Base-by-base conservation (phyloP, 2,329 filamentous ascomycete species). In the Fusarium nanum region DNA sequence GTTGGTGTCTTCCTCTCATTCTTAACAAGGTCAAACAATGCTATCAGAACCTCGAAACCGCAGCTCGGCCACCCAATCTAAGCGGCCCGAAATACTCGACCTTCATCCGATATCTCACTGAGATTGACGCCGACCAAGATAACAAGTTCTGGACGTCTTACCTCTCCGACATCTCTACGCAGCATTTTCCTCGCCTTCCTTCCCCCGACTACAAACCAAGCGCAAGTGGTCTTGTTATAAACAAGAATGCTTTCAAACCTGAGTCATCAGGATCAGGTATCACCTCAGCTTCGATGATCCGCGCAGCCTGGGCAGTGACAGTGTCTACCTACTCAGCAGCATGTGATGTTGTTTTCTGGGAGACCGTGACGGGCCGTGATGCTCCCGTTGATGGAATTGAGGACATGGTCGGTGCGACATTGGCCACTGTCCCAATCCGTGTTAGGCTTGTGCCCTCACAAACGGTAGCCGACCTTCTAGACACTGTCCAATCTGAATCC, bases 1-100 rank as follows among this genome's bases (percentile, higher is more conserved):
- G 76, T 10, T 76, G 74, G 73, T 75, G 66, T 56, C 23, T 75
- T 16, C 71, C 71, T 41, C 40, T 75, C 6, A 60, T 75, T 3
- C 56, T 75, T 1, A 60, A 75, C 18, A 73, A 66, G 40, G 48
- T 75, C 22, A 71, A 72, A 16, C 47, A 28, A 53, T 68, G 62
- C 40, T 75, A 75, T 1, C 41, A 55, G 23, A 6, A 13, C 6
- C 28, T 20, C 12, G 11, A 23, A 2, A 34, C 1, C 23, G 3
- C 10, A 0, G 3, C 13, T 3, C 34, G 50, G 11, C 9, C 27
- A 9, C 18, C 49, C 5, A 22, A 16, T 0, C 2, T 57, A 9
- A 71, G 47, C 6, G 57, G 67, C 2, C 62, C 70, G 0, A 13
- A 14, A 0, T 74, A 73, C 45, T 50, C 50, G 11, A 11, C 11